These are phyloP conservation scores for Linanthus parryae DNA, from an alignment of 148 eudicot species.

Conservation along the genomic window DNA sequence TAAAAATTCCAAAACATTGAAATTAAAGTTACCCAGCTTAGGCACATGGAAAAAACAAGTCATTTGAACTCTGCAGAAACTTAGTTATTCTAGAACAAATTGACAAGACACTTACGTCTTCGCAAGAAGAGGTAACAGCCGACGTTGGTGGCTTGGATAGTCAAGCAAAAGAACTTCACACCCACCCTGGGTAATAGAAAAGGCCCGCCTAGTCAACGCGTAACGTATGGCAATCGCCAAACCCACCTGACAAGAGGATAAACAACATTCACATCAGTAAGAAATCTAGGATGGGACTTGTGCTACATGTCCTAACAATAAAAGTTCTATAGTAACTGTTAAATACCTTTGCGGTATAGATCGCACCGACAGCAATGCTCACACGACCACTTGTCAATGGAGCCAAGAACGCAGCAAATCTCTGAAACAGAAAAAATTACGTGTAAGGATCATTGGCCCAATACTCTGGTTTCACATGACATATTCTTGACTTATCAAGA, in stretches of 20 bases:
- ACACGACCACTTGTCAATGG: constrained; percentile 95
- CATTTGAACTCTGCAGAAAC: too few species aligned
- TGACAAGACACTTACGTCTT: constrained; percentile 60
- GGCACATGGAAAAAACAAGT: too few species aligned
- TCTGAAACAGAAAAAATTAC: constrained; percentile 55
- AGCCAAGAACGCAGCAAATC: constrained; percentile 95
- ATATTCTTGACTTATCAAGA: too few species aligned
- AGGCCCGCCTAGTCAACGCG: constrained; percentile 79
- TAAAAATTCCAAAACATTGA: too few species aligned
- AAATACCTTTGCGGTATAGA: constrained; percentile 76
- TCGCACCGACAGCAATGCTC: constrained; percentile 66
- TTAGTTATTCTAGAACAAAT: too few species aligned
- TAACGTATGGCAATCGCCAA: constrained; percentile 90
- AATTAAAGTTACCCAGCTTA: too few species aligned
- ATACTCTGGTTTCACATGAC: too few species aligned
- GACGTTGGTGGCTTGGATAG: constrained; percentile 93
- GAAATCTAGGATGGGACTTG: too few species aligned
- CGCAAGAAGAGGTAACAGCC: constrained; percentile 90
- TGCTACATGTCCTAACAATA: too few species aligned
- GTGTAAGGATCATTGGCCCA: too few species aligned
- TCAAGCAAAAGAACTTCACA: constrained; percentile 91
- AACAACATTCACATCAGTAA: neutral
- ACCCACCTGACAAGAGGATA: constrained; percentile 40
- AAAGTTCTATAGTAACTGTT: neutral
- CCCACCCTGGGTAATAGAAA: constrained; percentile 67